Evolutionary conservation across 2,329 filamentous ascomycete species (phyloP).

Genomic region (Scytalidium sp.): DNA sequence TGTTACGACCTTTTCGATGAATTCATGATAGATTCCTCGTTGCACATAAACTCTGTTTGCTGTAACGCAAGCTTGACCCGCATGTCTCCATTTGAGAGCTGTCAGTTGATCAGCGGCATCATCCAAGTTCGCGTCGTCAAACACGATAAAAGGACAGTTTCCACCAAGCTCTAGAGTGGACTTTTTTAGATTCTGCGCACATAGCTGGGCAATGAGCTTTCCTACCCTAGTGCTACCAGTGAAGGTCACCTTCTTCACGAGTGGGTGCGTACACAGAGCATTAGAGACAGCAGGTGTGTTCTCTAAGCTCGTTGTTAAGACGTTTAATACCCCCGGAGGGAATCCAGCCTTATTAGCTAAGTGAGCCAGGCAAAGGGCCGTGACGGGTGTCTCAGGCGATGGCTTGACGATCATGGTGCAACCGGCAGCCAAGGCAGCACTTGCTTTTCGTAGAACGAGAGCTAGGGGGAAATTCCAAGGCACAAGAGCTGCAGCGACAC

Average conservation of each 20-base stretch:
- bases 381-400: constrained; percentile 59
- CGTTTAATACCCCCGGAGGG: constrained; percentile 53
- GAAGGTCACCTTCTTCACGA: constrained; percentile 57
- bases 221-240: constrained; percentile 54
- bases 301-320: constrained; percentile 51
- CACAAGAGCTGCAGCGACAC: constrained; percentile 61
- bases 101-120: constrained; percentile 41
- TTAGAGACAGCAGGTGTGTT: constrained; percentile 48
- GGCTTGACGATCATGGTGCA: constrained; percentile 71
- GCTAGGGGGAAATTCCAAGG: constrained; percentile 69
- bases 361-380: constrained; percentile 47
- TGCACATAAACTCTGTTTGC: constrained; percentile 63
- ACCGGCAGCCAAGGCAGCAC: constrained; percentile 63
- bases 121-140: constrained; percentile 58
- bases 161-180: constrained; percentile 58
- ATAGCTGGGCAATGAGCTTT: constrained; percentile 55
- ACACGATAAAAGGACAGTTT: constrained; percentile 61
- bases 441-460: constrained; percentile 63
- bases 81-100: constrained; percentile 50
- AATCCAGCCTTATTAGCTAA: constrained; percentile 50
- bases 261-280: constrained; percentile 48
- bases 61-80: constrained; percentile 59
- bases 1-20: constrained; percentile 49
- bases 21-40: constrained; percentile 55
- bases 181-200: constrained; percentile 56